Conservation (phyloP, 257 asterid genomes). For the Leptodermis oblonga region DNA sequence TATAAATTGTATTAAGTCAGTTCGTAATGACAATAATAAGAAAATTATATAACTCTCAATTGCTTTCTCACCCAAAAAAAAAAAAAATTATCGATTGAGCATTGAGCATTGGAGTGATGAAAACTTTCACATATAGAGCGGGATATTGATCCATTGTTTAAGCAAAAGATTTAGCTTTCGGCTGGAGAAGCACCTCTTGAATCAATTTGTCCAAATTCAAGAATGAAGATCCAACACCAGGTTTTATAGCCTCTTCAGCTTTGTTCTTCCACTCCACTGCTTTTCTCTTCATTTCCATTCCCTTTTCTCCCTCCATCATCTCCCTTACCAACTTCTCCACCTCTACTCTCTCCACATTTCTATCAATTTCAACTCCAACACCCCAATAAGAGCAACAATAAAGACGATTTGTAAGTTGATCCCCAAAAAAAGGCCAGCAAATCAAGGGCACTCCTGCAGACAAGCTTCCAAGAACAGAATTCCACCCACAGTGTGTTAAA, state of each 20-base stretch:
- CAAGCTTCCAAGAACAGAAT: conserved; percentile 15
- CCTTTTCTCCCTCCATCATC: conserved; percentile 18
- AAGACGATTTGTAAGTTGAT: conserved; percentile 6
- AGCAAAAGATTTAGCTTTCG: neutral
- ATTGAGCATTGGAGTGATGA: no score
- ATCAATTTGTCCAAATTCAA: conserved; percentile 18
- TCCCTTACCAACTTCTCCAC: conserved; percentile 17
- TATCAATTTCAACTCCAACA: conserved; percentile 13
- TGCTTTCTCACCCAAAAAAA: no score
- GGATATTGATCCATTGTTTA: no score
- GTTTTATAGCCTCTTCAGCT: conserved; percentile 11
- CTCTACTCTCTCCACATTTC: conserved; percentile 7
- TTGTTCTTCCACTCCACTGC: conserved; percentile 15
- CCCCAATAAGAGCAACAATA: conserved; percentile 15
- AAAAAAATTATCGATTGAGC: no score
- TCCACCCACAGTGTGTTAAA: conserved; percentile 24
- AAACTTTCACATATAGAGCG: no score
- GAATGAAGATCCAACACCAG: conserved; percentile 17
- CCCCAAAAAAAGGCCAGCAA: conserved; percentile 17
- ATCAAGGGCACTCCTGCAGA: conserved; percentile 10
- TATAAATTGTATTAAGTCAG: no score
- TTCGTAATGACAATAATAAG: no score
- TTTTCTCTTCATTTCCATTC: conserved; percentile 15
- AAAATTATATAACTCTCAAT: no score
- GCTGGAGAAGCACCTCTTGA: conserved; percentile 10